A percentile compares a stretch with the other conserved stretches of the same genome.
Evolutionary conservation across 768 basidiomycete species (phyloP).

Genomic region (Amylocystis lapponica): DNA sequence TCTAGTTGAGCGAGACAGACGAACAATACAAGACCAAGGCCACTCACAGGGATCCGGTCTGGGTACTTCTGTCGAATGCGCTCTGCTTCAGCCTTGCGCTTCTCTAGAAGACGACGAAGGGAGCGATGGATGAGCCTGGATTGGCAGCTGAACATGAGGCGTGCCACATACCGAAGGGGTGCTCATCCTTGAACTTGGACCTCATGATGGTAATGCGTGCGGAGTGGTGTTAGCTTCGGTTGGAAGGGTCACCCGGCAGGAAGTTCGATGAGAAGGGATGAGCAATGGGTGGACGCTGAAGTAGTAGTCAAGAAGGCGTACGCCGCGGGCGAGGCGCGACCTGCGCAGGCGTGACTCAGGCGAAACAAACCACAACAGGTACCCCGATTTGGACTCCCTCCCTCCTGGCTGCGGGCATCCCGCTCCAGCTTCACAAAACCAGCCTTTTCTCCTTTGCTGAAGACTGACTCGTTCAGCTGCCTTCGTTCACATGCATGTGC

Average conservation of each 20-base stretch:
- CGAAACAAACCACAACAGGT: conserved; percentile 20
- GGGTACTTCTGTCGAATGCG: conserved; percentile 98
- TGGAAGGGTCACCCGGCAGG: not conserved
- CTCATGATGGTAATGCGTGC: conserved; percentile 48
- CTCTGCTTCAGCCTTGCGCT: conserved; percentile 98
- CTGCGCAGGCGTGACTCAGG: conserved; percentile 15
- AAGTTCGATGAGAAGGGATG: conserved; percentile 7
- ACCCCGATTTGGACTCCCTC: conserved; percentile 11
- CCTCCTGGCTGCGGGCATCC: not conserved
- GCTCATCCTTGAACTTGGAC: conserved; percentile 98
- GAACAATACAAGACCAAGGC: conserved; percentile 1
- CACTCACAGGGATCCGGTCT: conserved; percentile 92
- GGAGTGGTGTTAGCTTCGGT: not conserved
- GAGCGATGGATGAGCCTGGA: conserved; percentile 30
- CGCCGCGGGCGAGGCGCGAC: conserved; percentile 15
- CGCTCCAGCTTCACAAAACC: not conserved
- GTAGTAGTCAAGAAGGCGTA: conserved; percentile 17
- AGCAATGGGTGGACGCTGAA: conserved; percentile 14
- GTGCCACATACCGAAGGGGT: conserved; percentile 81
- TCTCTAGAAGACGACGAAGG: conserved; percentile 54
- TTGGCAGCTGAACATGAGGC: conserved; percentile 17
- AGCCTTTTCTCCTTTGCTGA: no score
- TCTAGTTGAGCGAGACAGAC: not conserved
- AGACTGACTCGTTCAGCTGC: no score
- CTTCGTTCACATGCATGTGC: no score